A percentile compares a stretch with the other conserved stretches of the same genome.
phyloP scores from a whole-genome alignment of 1,284 basidiomycete species.

The Fomitopsis palustris region DNA sequence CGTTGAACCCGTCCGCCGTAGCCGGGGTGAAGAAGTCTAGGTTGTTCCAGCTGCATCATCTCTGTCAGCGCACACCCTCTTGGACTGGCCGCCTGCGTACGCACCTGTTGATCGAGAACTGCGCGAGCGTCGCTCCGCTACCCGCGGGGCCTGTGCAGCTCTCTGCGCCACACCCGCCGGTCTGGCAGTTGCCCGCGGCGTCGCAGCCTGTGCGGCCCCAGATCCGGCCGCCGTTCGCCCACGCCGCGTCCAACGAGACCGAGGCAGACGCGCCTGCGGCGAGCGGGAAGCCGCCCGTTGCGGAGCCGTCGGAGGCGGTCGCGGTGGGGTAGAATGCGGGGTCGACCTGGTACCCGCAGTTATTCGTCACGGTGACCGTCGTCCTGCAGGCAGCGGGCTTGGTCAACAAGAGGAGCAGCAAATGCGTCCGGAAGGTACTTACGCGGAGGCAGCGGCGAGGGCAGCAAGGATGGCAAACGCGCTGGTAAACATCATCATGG shows the following conservation, averaged over 20 bases:
- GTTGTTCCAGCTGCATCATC: background rate
- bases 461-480: background rate
- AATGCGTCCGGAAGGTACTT: background rate
- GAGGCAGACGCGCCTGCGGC: background rate
- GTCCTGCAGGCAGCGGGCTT: background rate
- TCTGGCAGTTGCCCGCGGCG: background rate
- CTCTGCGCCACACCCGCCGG: background rate
- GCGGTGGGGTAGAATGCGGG: background rate
- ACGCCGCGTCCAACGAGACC: background rate
- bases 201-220: background rate
- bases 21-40: background rate
- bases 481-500: background rate
- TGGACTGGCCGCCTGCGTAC: background rate
- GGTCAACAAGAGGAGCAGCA: background rate
- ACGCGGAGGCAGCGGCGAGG: background rate
- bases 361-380: background rate
- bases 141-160: background rate
- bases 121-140: background rate
- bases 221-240: background rate
- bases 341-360: background rate
- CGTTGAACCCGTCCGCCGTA: background rate
- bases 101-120: background rate
- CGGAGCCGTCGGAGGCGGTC: background rate
- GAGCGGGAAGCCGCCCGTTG: background rate
- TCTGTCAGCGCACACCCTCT: background rate